A percentile compares a stretch with the other conserved stretches of the same genome.
phyloP scores from a whole-genome alignment of 306 rosid genomes.

The Quercus ilex region DNA sequence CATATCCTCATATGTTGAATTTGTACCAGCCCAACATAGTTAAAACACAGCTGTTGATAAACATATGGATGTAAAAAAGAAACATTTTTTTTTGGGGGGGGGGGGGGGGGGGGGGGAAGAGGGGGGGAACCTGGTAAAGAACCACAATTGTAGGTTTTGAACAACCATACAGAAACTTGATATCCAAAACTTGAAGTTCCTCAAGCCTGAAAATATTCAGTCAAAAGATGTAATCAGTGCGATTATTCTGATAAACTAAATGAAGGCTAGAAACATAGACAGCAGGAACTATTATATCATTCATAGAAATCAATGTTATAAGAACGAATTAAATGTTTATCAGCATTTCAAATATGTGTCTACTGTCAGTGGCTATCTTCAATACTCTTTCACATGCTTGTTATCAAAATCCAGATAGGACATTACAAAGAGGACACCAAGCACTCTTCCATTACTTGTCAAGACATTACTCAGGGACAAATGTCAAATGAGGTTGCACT shows the following conservation, averaged over 20 bases:
- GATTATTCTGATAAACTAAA: neutral
- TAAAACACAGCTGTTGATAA: neutral
- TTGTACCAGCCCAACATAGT: too few relatives aligned
- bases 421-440: too few relatives aligned
- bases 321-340: neutral
- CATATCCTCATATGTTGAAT: too few relatives aligned
- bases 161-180: conserved; percentile 94
- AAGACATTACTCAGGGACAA: too few relatives aligned
- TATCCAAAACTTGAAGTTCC: conserved; percentile 98
- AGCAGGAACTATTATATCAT: neutral
- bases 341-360: neutral
- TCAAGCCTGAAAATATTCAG: conserved; percentile 76
- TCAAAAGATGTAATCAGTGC: neutral
- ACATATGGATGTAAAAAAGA: neutral
- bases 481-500: too few relatives aligned
- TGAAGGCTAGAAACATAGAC: neutral
- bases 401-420: too few relatives aligned
- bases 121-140: conserved; percentile 73
- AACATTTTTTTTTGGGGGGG: neutral
- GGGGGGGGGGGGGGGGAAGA: too few relatives aligned
- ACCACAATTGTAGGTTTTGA: conserved; percentile 95
- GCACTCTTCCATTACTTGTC: too few relatives aligned
- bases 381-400: too few relatives aligned
- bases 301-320: neutral
- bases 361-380: neutral